phyloP scores from a whole-genome alignment of 2,329 filamentous ascomycete genomes.

The Aspergillus fumigatiaffinis region DNA sequence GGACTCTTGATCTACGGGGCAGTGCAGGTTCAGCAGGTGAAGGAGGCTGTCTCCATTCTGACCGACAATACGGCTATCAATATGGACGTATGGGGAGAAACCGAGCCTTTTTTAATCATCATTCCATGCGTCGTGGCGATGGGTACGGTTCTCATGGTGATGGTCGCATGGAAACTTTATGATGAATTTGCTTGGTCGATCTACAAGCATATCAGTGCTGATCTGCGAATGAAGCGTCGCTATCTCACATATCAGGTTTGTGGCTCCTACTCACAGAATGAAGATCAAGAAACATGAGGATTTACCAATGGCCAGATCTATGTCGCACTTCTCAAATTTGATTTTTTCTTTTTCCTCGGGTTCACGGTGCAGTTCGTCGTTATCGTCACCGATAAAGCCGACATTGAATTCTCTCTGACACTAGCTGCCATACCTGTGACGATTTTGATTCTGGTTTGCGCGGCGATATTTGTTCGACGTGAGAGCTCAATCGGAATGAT shows the following conservation, averaged over 20 bases:
- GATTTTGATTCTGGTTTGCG: constrained; percentile 78
- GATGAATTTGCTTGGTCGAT: constrained; percentile 99
- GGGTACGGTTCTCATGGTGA: constrained; percentile 66
- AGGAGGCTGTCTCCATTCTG: constrained; percentile 63
- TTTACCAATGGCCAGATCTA: constrained; percentile 66
- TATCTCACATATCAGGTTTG: constrained; percentile 93
- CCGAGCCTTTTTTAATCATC: constrained; percentile 74
- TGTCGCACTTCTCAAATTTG: constrained; percentile 95
- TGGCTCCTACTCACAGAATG: neutral
- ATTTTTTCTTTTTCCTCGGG: constrained; percentile 99
- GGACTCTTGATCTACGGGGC: constrained; percentile 89
- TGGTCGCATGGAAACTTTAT: constrained; percentile 90
- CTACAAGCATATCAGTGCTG: constrained; percentile 97
- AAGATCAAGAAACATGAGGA: neutral
- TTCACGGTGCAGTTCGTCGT: constrained; percentile 98
- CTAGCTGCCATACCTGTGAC: constrained; percentile 88
- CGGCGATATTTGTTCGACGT: constrained; percentile 77
- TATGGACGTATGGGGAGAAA: constrained; percentile 60
- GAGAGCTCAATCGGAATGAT: constrained; percentile 79
- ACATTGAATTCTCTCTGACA: constrained; percentile 79
- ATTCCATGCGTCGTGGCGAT: constrained; percentile 81
- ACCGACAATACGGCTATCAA: constrained; percentile 43
- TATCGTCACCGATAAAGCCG: constrained; percentile 67
- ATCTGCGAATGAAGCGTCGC: constrained; percentile 92
- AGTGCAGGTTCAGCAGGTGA: constrained; percentile 88